Evolutionary conservation across 2,329 filamentous ascomycete genomes (phyloP), one percentile per base, ranked within the genome.

Genomic region (Huntiella moniliformis): DNA sequence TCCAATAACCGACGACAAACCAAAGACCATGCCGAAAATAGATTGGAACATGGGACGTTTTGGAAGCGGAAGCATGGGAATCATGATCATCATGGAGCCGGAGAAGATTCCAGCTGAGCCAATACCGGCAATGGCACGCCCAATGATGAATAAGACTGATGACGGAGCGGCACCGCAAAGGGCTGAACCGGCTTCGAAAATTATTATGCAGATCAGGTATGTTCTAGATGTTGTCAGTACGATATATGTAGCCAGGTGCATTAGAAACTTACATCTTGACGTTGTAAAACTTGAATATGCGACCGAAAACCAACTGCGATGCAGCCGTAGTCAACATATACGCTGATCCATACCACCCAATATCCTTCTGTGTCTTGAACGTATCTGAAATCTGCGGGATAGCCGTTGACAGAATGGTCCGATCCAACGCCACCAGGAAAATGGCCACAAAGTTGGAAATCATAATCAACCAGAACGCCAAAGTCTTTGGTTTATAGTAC

Each of bases 281-380:
- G 42, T 66, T 61, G 48, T 69, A 71, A 48, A 67, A 66, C 53
- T 64, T 67, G 56, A 68, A 71, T 34, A 71, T 58, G 44, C 66
- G 59, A 17, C 67, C 68, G 53, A 68, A 70, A 12, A 69, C 52
- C 13, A 68, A 57, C 52, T 69, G 66, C 13, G 64, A 67, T n/a
- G 69, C 68, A 5, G 70, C 66, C 2, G 70, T 71, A 10, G 73
- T 74, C 51, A 78, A 60, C 63, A 77, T 70, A 55, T 73, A 73
- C 5, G 68, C 67, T 41, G 68, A 70, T 3, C 69, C 70, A 55
- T 75, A 76, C 73, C 73, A 77, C 43, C 70, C 71, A 45, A 77
- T 70, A 51, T 77, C 72, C 4, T 65, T 66, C 4, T 73, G 58
- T 43, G 68, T 67, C 41, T 67, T 59, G 54, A 72, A 71, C 18